These are phyloP conservation scores for Saccharomycopsis fodiens DNA, from an alignment of 805 yeast genomes.

Conservation along the genomic window DNA sequence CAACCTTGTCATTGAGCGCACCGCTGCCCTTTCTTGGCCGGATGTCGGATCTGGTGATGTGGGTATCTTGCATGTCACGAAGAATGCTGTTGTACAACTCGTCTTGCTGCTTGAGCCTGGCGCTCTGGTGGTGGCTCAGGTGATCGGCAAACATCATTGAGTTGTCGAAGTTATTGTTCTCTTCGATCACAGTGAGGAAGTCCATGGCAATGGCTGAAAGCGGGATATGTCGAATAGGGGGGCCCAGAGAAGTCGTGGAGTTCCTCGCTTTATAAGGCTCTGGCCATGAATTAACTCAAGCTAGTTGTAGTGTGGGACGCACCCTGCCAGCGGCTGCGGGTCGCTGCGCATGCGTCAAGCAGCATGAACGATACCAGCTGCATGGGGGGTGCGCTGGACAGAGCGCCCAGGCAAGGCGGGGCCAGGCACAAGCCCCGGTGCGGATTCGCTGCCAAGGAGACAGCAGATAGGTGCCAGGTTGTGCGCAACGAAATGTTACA, in stretches of 20 bases:
- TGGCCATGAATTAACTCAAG: background rate
- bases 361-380: too few species aligned
- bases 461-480: too few species aligned
- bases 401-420: too few species aligned
- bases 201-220: slow-evolving; percentile 4
- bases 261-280: background rate
- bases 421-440: too few species aligned
- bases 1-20: background rate
- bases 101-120: background rate
- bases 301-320: background rate
- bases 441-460: too few species aligned
- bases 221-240: too few species aligned
- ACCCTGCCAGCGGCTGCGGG: background rate
- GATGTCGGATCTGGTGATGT: background rate
- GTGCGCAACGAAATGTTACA: too few species aligned
- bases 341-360: background rate
- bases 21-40: too few species aligned
- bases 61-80: background rate
- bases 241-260: background rate
- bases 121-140: background rate
- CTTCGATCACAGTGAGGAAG: slow-evolving; percentile 15
- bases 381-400: too few species aligned
- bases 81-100: background rate
- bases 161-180: slow-evolving; percentile 12
- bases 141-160: slow-evolving; percentile 10